These are phyloP conservation scores for Ramularia collo-cygni DNA, from an alignment of 2,329 filamentous ascomycete genomes.

Conservation along the genomic window DNA sequence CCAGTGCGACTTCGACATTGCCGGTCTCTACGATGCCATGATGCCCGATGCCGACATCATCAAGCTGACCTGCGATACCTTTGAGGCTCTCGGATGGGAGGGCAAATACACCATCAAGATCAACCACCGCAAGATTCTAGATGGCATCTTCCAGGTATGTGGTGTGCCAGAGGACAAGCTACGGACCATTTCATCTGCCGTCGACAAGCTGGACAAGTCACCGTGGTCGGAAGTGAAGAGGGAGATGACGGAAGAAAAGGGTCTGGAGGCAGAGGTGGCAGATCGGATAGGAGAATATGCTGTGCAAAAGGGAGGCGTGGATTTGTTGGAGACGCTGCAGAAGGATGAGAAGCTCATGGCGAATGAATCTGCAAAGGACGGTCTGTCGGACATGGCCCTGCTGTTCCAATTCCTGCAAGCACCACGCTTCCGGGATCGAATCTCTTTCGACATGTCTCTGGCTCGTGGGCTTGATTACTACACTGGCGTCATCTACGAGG, in stretches of 20 bases:
- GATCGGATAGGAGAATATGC: slow-evolving; percentile 85
- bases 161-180: slow-evolving; percentile 84
- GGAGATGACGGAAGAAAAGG: slow-evolving; percentile 92
- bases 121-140: slow-evolving; percentile 90
- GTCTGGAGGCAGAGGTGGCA: slow-evolving; percentile 65
- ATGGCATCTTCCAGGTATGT: slow-evolving; percentile 85
- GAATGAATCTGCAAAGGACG: slow-evolving; percentile 70
- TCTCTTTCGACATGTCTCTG: slow-evolving; percentile 85
- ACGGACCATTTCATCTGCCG: slow-evolving; percentile 80
- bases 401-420: slow-evolving; percentile 77
- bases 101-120: slow-evolving; percentile 80
- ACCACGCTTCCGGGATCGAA: slow-evolving; percentile 62
- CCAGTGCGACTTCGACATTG: slow-evolving; percentile 96
- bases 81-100: slow-evolving; percentile 69
- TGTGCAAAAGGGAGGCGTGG: slow-evolving; percentile 65
- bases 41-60: slow-evolving; percentile 86
- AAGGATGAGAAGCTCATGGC: slow-evolving; percentile 60
- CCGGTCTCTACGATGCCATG: slow-evolving; percentile 82
- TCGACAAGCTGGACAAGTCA: slow-evolving; percentile 89
- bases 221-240: slow-evolving; percentile 84
- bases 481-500: slow-evolving; percentile 85
- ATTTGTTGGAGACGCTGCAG: slow-evolving; percentile 65
- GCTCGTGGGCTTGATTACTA: slow-evolving; percentile 91
- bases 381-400: slow-evolving; percentile 71
- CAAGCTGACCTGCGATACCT: slow-evolving; percentile 76